phyloP scores from a whole-genome alignment of 2,329 filamentous ascomycete species.

The Laburnicola sp. region DNA sequence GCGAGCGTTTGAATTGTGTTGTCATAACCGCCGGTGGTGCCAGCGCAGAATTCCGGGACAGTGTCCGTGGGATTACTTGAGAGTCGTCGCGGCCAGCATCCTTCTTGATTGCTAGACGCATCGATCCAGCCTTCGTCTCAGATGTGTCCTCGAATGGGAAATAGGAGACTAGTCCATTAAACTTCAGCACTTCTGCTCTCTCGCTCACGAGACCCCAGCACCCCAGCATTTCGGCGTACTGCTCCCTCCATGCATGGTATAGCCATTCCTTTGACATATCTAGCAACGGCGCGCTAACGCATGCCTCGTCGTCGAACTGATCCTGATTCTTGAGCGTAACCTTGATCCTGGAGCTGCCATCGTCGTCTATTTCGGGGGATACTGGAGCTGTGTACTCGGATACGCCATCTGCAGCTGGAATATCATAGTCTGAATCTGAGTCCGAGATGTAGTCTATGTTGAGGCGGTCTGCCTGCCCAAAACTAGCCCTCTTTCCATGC shows the following conservation, averaged over 20 bases:
- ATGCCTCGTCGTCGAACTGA: conserved; percentile 58
- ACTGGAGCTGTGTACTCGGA: conserved; percentile 30
- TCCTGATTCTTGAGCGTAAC: conserved; percentile 60
- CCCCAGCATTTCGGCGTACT: conserved; percentile 62
- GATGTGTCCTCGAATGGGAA: conserved; percentile 24
- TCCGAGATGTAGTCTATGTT: conserved; percentile 37
- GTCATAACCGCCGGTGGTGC: conserved; percentile 25
- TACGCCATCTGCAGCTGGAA: conserved; percentile 18
- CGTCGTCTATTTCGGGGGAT: conserved; percentile 16
- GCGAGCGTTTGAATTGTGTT: conserved; percentile 26
- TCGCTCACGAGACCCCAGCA: conserved; percentile 60
- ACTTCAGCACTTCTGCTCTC: conserved; percentile 62
- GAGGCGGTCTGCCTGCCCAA: conserved; percentile 37
- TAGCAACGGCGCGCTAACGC: conserved; percentile 53
- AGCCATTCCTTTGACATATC: conserved; percentile 53
- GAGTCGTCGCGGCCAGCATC: conserved; percentile 16
- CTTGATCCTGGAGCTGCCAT: conserved; percentile 43
- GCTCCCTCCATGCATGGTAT: conserved; percentile 57
- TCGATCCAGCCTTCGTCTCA: conserved; percentile 30
- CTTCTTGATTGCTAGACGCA: conserved; percentile 30
- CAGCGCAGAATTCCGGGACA: conserved; percentile 31
- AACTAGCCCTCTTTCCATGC: conserved; percentile 45
- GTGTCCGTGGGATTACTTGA: conserved; percentile 13
- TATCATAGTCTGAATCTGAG: conserved; percentile 40
- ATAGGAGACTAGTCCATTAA: conserved; percentile 50